These are phyloP conservation scores for Choricystis sp. DNA, from an alignment of 139 green algal species.

Conservation along the genomic window DNA sequence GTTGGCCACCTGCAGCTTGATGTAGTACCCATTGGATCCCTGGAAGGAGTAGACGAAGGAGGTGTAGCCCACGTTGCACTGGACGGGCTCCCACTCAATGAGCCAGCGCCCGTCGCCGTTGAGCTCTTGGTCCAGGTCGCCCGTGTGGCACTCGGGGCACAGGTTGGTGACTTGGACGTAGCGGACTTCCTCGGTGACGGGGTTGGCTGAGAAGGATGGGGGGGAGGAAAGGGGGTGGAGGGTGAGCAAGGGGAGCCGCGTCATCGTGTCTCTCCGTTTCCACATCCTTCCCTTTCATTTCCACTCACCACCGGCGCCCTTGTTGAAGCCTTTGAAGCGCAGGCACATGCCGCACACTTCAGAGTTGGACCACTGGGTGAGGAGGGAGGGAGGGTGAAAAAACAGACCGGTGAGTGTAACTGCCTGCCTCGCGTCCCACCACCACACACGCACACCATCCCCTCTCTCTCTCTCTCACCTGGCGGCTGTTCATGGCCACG, in stretches of 20 bases:
- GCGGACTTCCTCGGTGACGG: not conserved
- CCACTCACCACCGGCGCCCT: too few species aligned
- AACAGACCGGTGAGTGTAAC: too few species aligned
- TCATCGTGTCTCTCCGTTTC: too few species aligned
- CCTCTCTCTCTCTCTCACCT: too few species aligned
- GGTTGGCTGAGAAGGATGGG: too few species aligned
- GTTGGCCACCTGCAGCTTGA: not conserved
- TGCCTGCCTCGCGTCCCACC: too few species aligned
- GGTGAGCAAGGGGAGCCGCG: too few species aligned
- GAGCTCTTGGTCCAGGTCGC: not conserved
- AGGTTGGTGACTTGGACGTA: not conserved
- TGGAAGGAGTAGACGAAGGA: not conserved
- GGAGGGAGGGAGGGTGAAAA: too few species aligned
- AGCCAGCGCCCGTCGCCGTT: not conserved
- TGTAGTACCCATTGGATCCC: not conserved
- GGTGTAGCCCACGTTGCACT: not conserved
- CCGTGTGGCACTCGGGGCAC: not conserved
- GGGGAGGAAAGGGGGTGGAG: too few species aligned
- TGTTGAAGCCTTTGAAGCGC: not conserved
- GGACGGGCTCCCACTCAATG: not conserved
- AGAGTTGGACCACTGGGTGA: not conserved
- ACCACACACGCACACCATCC: too few species aligned
- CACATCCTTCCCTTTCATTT: too few species aligned
- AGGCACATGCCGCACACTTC: not conserved
- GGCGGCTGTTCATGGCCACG: not conserved